Conservation (phyloP, 495 filamentous ascomycete genomes). For the Aspergillus hancockii region DNA sequence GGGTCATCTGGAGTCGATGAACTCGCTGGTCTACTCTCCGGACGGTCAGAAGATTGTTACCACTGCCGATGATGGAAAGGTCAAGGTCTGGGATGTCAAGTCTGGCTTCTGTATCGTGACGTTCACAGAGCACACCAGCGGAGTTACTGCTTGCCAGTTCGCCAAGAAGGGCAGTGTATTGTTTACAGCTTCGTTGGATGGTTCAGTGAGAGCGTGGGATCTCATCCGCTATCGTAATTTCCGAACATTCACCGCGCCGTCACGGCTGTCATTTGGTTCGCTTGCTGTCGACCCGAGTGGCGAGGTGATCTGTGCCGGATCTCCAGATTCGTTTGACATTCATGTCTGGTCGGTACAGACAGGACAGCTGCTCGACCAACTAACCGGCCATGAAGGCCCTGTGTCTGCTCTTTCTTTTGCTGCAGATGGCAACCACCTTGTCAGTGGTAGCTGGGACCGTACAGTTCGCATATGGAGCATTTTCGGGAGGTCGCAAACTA, state of each 20-base stretch:
- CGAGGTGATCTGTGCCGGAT: conserved; percentile 93
- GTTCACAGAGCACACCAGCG: conserved; percentile 94
- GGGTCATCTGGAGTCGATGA: conserved; percentile 96
- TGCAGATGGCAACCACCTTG: conserved; percentile 76
- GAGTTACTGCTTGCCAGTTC: conserved; percentile 94
- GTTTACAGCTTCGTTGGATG: conserved; percentile 92
- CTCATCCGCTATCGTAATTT: conserved; percentile 95
- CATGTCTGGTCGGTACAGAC: conserved; percentile 99
- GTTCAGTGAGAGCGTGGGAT: conserved; percentile 94
- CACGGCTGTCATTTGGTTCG: conserved; percentile 86
- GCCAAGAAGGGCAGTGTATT: conserved; percentile 91
- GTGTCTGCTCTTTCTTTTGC: conserved; percentile 85
- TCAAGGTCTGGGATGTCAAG: conserved; percentile 96
- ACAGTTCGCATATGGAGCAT: conserved; percentile 95
- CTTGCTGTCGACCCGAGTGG: conserved; percentile 95
- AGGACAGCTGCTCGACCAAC: conserved; percentile 86
- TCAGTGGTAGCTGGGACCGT: conserved; percentile 92
- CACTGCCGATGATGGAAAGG: conserved; percentile 91
- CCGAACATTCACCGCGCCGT: conserved; percentile 91
- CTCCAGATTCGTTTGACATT: conserved; percentile 92
- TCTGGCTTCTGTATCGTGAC: conserved; percentile 98
- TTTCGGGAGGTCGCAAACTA: conserved; percentile 89
- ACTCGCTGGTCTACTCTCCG: conserved; percentile 86
- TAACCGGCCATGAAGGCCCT: conserved; percentile 92
- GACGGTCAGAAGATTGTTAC: conserved; percentile 93